A percentile compares a stretch with the other conserved stretches of the same genome.
Evolutionary conservation across 2,329 filamentous ascomycete genomes (phyloP).

Genomic region (Calonectria montana): DNA sequence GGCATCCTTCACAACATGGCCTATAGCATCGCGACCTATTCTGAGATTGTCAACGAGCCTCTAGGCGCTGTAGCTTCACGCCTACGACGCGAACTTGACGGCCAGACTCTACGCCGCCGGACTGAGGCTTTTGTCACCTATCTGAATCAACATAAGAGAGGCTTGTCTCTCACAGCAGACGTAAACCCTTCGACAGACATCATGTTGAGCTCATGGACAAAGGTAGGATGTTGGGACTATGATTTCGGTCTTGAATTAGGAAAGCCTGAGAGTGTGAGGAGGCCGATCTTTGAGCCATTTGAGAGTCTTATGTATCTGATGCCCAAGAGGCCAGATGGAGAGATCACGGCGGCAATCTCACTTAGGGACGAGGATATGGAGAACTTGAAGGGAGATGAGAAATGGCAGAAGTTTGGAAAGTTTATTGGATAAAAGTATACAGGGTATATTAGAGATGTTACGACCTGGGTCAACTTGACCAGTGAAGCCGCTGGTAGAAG

Average conservation of each 20-base stretch:
- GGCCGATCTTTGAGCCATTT: constrained; percentile 57
- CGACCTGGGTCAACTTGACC: not conserved
- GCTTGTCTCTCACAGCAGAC: constrained; percentile 47
- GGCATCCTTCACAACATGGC: constrained; percentile 61
- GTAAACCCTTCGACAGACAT: constrained; percentile 56
- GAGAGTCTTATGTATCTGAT: constrained; percentile 64
- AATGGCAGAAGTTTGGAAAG: constrained; percentile 45
- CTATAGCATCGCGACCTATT: constrained; percentile 48
- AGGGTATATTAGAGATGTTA: not conserved
- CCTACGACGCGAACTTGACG: constrained; percentile 53
- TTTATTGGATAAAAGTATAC: constrained; percentile 32
- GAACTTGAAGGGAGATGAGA: constrained; percentile 53
- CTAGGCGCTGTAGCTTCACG: constrained; percentile 51
- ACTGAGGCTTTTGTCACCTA: constrained; percentile 56
- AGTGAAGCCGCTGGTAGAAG: not conserved
- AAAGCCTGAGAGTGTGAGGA: constrained; percentile 57
- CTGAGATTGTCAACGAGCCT: constrained; percentile 42
- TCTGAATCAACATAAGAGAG: constrained; percentile 49
- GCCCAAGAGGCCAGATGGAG: constrained; percentile 55
- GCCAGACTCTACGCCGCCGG: constrained; percentile 47
- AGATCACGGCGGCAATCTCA: constrained; percentile 57
- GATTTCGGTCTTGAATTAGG: constrained; percentile 62
- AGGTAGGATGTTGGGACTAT: constrained; percentile 55
- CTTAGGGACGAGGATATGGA: constrained; percentile 61
- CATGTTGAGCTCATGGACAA: constrained; percentile 66